phyloP scores from a whole-genome alignment of 805 yeast species.

The Candida easanensis region DNA sequence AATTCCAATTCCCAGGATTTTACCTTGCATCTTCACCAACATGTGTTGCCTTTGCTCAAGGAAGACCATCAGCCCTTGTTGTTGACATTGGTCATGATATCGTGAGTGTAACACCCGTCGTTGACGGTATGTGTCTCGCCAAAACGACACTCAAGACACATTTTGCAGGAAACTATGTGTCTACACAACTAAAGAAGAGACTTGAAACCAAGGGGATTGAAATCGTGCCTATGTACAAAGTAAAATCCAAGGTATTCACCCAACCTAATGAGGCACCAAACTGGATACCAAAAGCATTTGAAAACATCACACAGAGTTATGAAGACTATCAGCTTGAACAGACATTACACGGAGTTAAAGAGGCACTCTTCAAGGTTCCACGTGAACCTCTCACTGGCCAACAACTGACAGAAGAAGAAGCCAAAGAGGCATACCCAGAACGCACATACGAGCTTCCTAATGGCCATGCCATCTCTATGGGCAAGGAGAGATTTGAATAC shows the following conservation, averaged over 20 bases:
- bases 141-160: constrained; percentile 69
- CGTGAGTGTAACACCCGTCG: constrained; percentile 74
- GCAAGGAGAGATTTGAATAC: constrained; percentile 55
- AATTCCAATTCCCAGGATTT: constrained; percentile 72
- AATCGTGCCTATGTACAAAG: constrained; percentile 45
- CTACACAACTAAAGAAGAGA: constrained; percentile 47
- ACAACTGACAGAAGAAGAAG: constrained; percentile 18
- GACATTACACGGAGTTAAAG: constrained; percentile 72
- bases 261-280: constrained; percentile 33
- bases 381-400: constrained; percentile 35
- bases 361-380: constrained; percentile 54
- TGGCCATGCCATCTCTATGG: constrained; percentile 64
- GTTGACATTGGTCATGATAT: constrained; percentile 85
- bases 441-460: constrained; percentile 73
- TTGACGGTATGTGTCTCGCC: constrained; percentile 75
- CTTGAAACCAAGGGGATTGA: constrained; percentile 34
- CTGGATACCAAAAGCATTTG: constrained; percentile 24
- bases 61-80: constrained; percentile 81
- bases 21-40: constrained; percentile 83
- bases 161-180: constrained; percentile 68
- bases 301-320: constrained; percentile 37
- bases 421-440: constrained; percentile 28
- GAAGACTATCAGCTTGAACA: constrained; percentile 54
- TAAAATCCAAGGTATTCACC: constrained; percentile 42
- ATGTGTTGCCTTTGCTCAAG: constrained; percentile 83